Evolutionary conservation across 805 yeast species (phyloP).

Genomic region (Peterozyma xylosa): DNA sequence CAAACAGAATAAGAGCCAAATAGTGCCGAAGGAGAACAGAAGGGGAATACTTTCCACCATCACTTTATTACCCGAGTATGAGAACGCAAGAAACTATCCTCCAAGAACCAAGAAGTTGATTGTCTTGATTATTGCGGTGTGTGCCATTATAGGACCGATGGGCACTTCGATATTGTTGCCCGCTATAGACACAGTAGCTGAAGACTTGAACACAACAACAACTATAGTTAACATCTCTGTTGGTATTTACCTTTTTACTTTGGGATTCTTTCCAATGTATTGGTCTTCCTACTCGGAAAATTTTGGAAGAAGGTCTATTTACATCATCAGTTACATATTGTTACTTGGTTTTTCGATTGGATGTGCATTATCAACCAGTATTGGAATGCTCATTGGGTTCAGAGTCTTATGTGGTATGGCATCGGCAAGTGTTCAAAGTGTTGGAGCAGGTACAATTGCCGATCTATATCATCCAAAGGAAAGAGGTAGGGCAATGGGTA

Average conservation of each 20-base stretch:
- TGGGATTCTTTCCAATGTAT: conserved; percentile 83
- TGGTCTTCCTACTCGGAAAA: conserved; percentile 78
- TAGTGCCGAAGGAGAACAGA: conserved; percentile 32
- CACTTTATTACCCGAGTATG: conserved; percentile 59
- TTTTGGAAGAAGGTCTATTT: conserved; percentile 69
- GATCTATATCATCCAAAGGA: conserved; percentile 62
- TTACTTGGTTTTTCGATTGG: conserved; percentile 67
- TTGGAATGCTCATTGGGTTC: conserved; percentile 57
- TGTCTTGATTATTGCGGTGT: conserved; percentile 60
- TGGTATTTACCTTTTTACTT: conserved; percentile 65
- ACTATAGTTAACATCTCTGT: conserved; percentile 68
- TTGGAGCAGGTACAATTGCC: conserved; percentile 84
- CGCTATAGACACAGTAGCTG: conserved; percentile 54
- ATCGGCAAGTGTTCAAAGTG: conserved; percentile 80
- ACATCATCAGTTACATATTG: conserved; percentile 56
- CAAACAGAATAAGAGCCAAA: conserved; percentile 16
- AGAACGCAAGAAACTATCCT: conserved; percentile 64
- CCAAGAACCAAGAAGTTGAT: conserved; percentile 38
- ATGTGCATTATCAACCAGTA: conserved; percentile 55
- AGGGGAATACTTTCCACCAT: conserved; percentile 52
- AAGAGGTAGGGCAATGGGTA: conserved; percentile 76
- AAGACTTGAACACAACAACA: conserved; percentile 46
- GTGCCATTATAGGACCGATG: conserved; percentile 82
- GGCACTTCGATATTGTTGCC: conserved; percentile 82
- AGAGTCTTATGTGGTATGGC: conserved; percentile 73